Base-by-base conservation (phyloP, 2,329 filamentous ascomycete species). In the Herpotrichia juniperi region DNA sequence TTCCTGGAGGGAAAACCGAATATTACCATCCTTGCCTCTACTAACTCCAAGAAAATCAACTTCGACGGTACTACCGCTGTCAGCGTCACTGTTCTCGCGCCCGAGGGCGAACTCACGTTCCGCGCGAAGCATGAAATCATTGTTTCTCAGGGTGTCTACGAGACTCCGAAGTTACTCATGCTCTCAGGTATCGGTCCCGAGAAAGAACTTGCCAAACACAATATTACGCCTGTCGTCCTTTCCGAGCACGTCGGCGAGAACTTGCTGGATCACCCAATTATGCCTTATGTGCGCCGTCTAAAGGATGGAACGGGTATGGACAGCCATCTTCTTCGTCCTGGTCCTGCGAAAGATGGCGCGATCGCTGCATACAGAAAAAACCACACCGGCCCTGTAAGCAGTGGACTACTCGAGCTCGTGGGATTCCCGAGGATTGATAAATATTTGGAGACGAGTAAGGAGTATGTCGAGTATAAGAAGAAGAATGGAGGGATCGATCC, bases 161-260 rank as follows among this genome's bases (percentile, higher is more conserved):
- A 87, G 67, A 79, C 80, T 1, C 83, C 84, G 2, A 85, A 88
- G 68, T 66, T 88, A 2, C 80, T 88, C 5, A 82, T 85, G 72
- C 79, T 87, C 1, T 83, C 78, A 44, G 86, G 86, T 9, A 78
- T 88, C 32, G 85, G 85, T 0, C 83, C 83, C 0, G 60, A 71
- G 7, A 61, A 72, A 0, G 78, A 84, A 53, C 78, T 88, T 7
- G 52, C 75, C 12, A 72, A 74, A 37, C 78, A 82, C 62, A 70
- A 74, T 8, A 87, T 87, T 57, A 43, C 16, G 78, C 62, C 76
- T 2, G 70, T 81, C 0, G 58, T 85, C 3, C 76, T 86, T 54
- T 81, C 84, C 1, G 79, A 81, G 1, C 82, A 86, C 37, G 84
- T 89, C 2, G 86, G 86, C 2, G 79, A 80, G 54, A 85, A 87